phyloP scores from a whole-genome alignment of 345 rosid genomes.

The Acer saccharum region DNA sequence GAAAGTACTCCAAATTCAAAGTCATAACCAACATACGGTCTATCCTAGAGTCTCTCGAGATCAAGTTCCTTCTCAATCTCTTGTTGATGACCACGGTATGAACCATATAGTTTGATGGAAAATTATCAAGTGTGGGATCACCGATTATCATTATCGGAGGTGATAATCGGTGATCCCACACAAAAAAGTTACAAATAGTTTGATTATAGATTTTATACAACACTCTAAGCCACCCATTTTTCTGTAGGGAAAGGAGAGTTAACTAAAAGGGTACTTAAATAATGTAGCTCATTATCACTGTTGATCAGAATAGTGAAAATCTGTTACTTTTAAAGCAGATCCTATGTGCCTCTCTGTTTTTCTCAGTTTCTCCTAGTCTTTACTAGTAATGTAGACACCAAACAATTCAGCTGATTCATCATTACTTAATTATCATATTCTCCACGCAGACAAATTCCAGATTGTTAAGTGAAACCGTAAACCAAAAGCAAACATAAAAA shows the following conservation, averaged over 20 bases:
- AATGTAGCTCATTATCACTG: background rate
- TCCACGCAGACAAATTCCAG: background rate
- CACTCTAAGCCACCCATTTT: background rate
- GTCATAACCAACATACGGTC: background rate
- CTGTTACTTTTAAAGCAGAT: too few relatives aligned
- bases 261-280: background rate
- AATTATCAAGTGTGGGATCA: too few relatives aligned
- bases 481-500: background rate
- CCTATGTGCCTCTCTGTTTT: background rate
- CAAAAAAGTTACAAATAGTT: background rate
- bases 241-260: background rate
- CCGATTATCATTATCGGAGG: too few relatives aligned
- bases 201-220: background rate
- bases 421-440: background rate
- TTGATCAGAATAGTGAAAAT: background rate
- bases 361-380: background rate
- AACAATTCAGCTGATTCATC: background rate
- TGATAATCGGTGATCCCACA: too few relatives aligned
- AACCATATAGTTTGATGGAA: background rate
- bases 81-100: background rate
- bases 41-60: background rate
- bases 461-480: background rate
- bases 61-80: too few relatives aligned
- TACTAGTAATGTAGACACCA: background rate
- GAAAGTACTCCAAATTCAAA: slow-evolving; percentile 4